Conservation (phyloP, 2,329 filamentous ascomycete species). For the Emmonsiellopsis sp. region DNA sequence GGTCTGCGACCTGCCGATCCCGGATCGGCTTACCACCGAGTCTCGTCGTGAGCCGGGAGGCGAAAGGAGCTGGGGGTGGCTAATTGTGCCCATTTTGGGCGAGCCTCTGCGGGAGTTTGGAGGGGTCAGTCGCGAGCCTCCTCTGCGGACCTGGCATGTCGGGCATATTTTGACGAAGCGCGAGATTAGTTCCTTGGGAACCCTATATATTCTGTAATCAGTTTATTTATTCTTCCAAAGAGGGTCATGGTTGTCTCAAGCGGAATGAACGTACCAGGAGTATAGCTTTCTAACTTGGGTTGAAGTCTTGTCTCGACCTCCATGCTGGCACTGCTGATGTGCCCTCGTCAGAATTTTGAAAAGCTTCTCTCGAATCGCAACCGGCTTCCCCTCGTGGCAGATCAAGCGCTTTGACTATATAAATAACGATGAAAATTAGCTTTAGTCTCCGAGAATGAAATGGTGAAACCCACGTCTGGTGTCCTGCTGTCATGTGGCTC, state of each 20-base stretch:
- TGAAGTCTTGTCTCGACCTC: slow-evolving; percentile 46
- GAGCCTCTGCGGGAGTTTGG: slow-evolving; percentile 32
- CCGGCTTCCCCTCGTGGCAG: slow-evolving; percentile 44
- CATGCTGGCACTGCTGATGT: slow-evolving; percentile 43
- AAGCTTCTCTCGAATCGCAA: slow-evolving; percentile 43
- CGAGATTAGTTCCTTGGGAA: slow-evolving; percentile 44
- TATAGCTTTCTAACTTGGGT: slow-evolving; percentile 41
- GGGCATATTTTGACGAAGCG: slow-evolving; percentile 44
- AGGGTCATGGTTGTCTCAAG: background rate
- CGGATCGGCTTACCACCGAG: slow-evolving; percentile 23
- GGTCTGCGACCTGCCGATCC: slow-evolving; percentile 15
- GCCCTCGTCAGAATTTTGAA: slow-evolving; percentile 44
- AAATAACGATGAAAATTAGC: slow-evolving; percentile 1
- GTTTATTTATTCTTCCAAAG: background rate
- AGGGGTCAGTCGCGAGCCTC: slow-evolving; percentile 32
- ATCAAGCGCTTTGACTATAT: slow-evolving; percentile 34
- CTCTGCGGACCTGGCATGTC: slow-evolving; percentile 40
- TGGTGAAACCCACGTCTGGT: slow-evolving; percentile 26
- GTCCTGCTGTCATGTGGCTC: slow-evolving; percentile 30
- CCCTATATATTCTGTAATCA: slow-evolving; percentile 25
- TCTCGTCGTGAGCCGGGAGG: slow-evolving; percentile 29
- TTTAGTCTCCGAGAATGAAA: background rate
- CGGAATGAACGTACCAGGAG: slow-evolving; percentile 34
- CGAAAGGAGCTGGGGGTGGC: slow-evolving; percentile 28
- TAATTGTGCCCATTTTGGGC: slow-evolving; percentile 25